Conservation (phyloP, 2,329 filamentous ascomycete genomes). For the Fusarium dlaminii region DNA sequence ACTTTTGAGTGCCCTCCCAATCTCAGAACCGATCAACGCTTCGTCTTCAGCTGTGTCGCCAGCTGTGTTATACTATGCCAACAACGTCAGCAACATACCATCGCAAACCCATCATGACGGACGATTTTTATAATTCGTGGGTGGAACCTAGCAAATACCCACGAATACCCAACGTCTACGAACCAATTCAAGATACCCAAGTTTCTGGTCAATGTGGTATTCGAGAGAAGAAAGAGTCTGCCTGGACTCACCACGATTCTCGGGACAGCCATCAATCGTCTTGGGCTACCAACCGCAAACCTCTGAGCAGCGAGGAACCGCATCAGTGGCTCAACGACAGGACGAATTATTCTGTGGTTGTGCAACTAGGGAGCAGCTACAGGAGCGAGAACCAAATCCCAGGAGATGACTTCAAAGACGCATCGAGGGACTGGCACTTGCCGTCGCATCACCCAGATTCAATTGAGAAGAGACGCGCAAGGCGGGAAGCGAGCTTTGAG, state of each 20-base stretch:
- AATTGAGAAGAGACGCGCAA: slow-evolving; percentile 23
- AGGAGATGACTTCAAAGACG: background rate
- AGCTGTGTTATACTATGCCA: slow-evolving; percentile 3
- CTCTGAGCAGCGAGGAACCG: background rate
- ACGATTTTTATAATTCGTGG: slow-evolving; percentile 30
- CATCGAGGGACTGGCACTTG: background rate
- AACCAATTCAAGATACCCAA: slow-evolving; percentile 23
- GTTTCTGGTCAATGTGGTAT: background rate
- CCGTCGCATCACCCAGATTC: background rate
- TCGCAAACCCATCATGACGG: slow-evolving; percentile 14
- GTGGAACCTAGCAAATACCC: slow-evolving; percentile 32
- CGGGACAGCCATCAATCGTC: background rate
- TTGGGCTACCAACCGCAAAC: background rate
- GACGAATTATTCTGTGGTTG: slow-evolving; percentile 13
- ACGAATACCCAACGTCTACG: slow-evolving; percentile 37
- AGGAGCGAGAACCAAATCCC: slow-evolving; percentile 1
- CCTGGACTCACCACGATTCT: background rate
- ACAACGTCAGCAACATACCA: slow-evolving; percentile 17
- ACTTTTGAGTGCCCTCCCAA: background rate
- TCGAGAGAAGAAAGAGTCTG: slow-evolving; percentile 9
- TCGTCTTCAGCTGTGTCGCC: background rate
- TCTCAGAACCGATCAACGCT: background rate
- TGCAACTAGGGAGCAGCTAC: slow-evolving; percentile 22
- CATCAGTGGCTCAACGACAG: slow-evolving; percentile 8
- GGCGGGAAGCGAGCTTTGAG: slow-evolving; percentile 34